These are phyloP conservation scores for Pyropia haitanensis DNA, from an alignment of 23 red algal genomes.

Conservation along the genomic window DNA sequence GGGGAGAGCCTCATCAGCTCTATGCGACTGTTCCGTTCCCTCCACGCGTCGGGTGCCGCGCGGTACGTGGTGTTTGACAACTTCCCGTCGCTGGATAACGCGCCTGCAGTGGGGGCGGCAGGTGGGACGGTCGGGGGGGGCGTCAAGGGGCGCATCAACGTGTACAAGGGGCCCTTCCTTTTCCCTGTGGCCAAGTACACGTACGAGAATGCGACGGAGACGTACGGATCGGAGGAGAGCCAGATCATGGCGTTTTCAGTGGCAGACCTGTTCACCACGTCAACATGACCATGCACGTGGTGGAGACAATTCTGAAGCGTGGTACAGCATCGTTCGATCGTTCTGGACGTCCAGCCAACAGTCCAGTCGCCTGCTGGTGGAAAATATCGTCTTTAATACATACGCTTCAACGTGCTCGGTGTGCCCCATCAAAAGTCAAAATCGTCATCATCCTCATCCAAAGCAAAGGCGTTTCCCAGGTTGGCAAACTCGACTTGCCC, in stretches of 20 bases:
- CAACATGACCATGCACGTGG: too few species aligned
- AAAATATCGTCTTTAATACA: too few species aligned
- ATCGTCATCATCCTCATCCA: too few species aligned
- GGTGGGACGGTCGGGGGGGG: neutral
- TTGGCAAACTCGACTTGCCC: too few species aligned
- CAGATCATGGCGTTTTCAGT: conserved; percentile 26
- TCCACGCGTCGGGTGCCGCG: conserved; percentile 14
- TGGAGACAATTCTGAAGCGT: too few species aligned
- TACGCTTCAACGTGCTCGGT: too few species aligned
- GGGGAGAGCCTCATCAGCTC: conserved; percentile 5
- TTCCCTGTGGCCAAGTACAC: conserved; percentile 24
- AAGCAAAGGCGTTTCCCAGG: too few species aligned
- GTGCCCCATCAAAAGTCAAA: too few species aligned
- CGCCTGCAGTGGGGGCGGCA: neutral
- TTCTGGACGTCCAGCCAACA: too few species aligned
- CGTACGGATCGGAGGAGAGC: conserved; percentile 9
- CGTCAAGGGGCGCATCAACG: conserved; percentile 10
- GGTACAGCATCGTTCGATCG: too few species aligned
- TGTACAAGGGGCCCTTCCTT: conserved; percentile 19
- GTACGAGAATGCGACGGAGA: conserved; percentile 29
- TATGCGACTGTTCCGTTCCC: conserved; percentile 27
- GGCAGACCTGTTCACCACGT: conserved; percentile 13
- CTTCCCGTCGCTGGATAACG: conserved; percentile 25
- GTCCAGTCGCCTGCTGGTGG: too few species aligned
- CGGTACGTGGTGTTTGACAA: conserved; percentile 24